Evolutionary conservation across 176 grass and related monocot species (phyloP), one percentile per base, ranked within the genome.

Genomic region (Carex pumila): DNA sequence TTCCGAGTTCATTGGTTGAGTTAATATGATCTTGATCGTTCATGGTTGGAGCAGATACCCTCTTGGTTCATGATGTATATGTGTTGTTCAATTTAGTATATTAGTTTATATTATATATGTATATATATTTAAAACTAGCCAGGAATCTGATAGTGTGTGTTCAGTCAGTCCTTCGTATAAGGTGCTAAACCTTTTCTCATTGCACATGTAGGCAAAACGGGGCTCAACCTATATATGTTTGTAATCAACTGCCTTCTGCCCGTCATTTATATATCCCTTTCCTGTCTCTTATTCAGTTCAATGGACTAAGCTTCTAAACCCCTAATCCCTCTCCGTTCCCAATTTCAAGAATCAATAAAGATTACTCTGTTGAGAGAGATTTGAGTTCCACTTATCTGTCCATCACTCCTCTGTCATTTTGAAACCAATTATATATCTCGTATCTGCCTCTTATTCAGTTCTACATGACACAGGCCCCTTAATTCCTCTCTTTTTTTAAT

Each of bases 21-120:
- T 71, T 57, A 6, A 60, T 22, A 21, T 22, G n/a, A 21, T 22
- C n/a, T 61, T 22, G 60, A 7, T 62, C 6, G 19, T n/a, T 70
- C 34, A 43, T 43, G 67, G 67, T 43, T 69, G 67, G 34, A 17
- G 17, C 67, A n/a, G 5, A 41, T 70, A 70, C 36, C 7, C 36
- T 70, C 67, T 43, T 70, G 67, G 36, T 70, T 62, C 67, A 70
- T n/a, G 34, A 70, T 62, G 34, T 70, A n/a, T 31, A 70, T 70
- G 3, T 45, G 47, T 74, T 25, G 70, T 73, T 50, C 41, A 50
- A 50, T 22, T 50, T 73, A 50, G 43, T 47, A 73, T 41, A 73
- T 22, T 73, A 73, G 69, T 47, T 72, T 45, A 8, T 45, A 43
- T 71, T 7, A 5, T 71, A 18, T 71, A n/a, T 21, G 15, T 34